These are phyloP conservation scores for Daedalea quercina DNA, from an alignment of 768 basidiomycete species.

Conservation along the genomic window DNA sequence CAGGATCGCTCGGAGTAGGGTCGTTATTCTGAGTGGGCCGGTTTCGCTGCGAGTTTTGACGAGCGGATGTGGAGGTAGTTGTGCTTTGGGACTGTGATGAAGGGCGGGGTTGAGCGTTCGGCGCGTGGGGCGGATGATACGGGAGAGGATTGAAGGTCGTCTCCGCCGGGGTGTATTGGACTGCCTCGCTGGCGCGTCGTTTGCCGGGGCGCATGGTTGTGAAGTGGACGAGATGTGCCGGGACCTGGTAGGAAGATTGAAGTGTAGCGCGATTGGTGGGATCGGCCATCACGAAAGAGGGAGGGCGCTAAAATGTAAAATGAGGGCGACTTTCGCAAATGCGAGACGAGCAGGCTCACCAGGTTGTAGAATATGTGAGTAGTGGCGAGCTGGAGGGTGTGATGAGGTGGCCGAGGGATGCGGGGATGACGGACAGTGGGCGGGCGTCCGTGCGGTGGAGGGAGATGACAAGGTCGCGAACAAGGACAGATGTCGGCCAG, in stretches of 20 bases:
- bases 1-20: conserved; percentile 59
- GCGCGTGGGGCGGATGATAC: neutral
- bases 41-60: neutral
- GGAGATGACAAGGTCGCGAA: conserved; percentile 4
- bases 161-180: conserved; percentile 2
- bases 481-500: conserved; percentile 4
- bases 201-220: conserved; percentile 5
- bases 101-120: too few species aligned
- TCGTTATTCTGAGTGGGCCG: neutral
- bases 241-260: conserved; percentile 13
- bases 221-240: neutral
- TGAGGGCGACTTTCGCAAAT: neutral
- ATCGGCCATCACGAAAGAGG: conserved; percentile 13
- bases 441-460: conserved; percentile 6
- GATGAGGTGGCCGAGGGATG: conserved; percentile 15
- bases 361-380: too few species aligned
- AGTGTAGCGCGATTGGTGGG: conserved; percentile 12
- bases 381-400: conserved; percentile 5
- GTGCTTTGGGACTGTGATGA: neutral
- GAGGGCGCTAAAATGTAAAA: conserved; percentile 1
- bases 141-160: conserved; percentile 2
- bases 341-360: neutral
- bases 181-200: conserved; percentile 9
- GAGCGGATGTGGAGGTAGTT: neutral
- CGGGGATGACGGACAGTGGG: conserved; percentile 6